Percentiles rank a stretch among this genome's conserved stretches.
phyloP scores from a whole-genome alignment of 2,329 filamentous ascomycete genomes.

The Ophiostoma novo-ulmi region DNA sequence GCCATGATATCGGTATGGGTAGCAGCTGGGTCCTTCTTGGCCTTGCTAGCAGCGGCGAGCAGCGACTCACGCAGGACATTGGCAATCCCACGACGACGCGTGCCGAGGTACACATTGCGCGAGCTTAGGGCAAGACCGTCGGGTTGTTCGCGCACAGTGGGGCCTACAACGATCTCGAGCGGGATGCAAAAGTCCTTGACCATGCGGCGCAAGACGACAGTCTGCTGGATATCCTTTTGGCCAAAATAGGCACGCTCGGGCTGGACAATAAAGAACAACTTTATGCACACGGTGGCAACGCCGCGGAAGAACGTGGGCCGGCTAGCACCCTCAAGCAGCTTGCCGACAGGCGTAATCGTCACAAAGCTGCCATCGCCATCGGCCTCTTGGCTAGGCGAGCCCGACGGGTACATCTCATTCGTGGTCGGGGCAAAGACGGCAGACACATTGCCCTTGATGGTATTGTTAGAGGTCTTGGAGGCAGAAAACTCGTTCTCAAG shows the following conservation, averaged over 20 bases:
- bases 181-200: conserved; percentile 82
- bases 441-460: conserved; percentile 34
- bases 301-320: conserved; percentile 94
- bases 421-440: conserved; percentile 82
- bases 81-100: conserved; percentile 64
- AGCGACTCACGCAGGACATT: conserved; percentile 68
- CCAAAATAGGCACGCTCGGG: conserved; percentile 86
- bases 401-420: conserved; percentile 78
- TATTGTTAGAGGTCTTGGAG: too few species aligned
- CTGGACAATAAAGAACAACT: conserved; percentile 76
- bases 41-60: conserved; percentile 56
- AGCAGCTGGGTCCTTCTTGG: conserved; percentile 33
- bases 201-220: conserved; percentile 80
- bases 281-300: conserved; percentile 94
- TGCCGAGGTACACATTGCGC: conserved; percentile 85
- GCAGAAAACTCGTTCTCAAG: conserved; percentile 56
- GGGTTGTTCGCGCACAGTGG: conserved; percentile 64
- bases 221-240: conserved; percentile 97
- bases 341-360: conserved; percentile 77
- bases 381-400: conserved; percentile 66
- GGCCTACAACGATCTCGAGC: conserved; percentile 65
- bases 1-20: conserved; percentile 62
- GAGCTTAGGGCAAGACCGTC: conserved; percentile 90
- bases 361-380: conserved; percentile 83
- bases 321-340: conserved; percentile 75